These are phyloP conservation scores for Blumeriella jaapii DNA, from an alignment of 2,329 filamentous ascomycete genomes.

Conservation along the genomic window DNA sequence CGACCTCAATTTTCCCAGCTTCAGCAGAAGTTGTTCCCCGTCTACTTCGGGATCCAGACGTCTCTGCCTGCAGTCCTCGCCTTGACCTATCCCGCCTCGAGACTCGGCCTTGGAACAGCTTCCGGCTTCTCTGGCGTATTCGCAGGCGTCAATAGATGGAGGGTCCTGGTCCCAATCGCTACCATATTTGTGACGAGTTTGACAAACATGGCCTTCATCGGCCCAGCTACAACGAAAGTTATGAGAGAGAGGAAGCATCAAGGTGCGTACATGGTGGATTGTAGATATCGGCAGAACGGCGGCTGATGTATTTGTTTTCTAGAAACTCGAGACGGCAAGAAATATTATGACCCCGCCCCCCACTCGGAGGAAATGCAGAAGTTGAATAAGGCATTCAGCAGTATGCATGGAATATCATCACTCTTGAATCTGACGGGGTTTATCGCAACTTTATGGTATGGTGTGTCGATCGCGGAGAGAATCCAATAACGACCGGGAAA, in stretches of 20 bases:
- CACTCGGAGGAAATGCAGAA: constrained; percentile 76
- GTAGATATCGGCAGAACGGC: neutral
- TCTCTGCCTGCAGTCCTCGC: constrained; percentile 60
- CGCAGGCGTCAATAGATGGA: constrained; percentile 47
- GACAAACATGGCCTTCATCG: constrained; percentile 57
- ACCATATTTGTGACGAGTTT: constrained; percentile 61
- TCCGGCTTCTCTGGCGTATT: constrained; percentile 44
- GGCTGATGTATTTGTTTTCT: constrained; percentile 1
- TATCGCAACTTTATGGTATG: constrained; percentile 63
- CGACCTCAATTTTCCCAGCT: constrained; percentile 71
- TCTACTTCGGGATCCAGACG: constrained; percentile 82
- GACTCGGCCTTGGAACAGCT: constrained; percentile 25
- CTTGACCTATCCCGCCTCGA: constrained; percentile 63
- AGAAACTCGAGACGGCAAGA: constrained; percentile 85
- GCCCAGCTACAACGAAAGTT: constrained; percentile 62
- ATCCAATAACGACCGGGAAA: constrained; percentile 13
- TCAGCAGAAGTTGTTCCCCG: constrained; percentile 71
- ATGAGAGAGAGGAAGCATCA: constrained; percentile 71
- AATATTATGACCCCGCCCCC: constrained; percentile 65
- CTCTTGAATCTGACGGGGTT: constrained; percentile 66
- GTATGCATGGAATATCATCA: constrained; percentile 71
- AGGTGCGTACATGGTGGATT: constrained; percentile 40
- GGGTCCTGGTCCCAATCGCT: constrained; percentile 55
- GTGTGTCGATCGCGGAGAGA: constrained; percentile 46
- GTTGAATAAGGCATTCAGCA: constrained; percentile 68